phyloP scores from a whole-genome alignment of 164 flowering plant species.

The Vitis rotundifolia region DNA sequence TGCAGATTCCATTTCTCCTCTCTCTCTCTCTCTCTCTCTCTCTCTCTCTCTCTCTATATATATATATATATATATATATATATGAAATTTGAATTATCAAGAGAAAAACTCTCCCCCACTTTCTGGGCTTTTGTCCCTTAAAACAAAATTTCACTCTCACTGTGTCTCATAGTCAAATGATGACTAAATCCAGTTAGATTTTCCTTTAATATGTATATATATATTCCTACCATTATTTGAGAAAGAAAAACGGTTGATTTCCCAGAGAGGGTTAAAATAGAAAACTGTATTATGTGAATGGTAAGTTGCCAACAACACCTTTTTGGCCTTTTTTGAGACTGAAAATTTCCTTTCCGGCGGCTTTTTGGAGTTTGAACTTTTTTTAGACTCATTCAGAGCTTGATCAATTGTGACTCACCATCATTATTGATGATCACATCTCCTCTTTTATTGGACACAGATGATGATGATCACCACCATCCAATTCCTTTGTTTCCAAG shows the following conservation, averaged over 20 bases:
- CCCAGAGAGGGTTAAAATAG: too few relatives aligned
- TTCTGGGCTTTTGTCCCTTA: slow-evolving; percentile 28
- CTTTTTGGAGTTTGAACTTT: not conserved
- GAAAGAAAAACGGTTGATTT: too few relatives aligned
- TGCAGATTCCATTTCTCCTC: slow-evolving; percentile 6
- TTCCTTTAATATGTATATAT: not conserved
- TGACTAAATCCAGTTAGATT: slow-evolving; percentile 6
- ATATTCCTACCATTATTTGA: too few relatives aligned
- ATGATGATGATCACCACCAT: too few relatives aligned
- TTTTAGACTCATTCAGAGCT: too few relatives aligned
- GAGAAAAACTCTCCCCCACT: slow-evolving; percentile 14
- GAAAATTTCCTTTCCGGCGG: slow-evolving; percentile 3
- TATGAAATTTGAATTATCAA: too few relatives aligned
- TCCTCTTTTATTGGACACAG: too few relatives aligned
- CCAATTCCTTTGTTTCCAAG: too few relatives aligned
- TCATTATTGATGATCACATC: too few relatives aligned
- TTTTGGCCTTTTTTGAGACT: not conserved
- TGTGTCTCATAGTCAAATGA: not conserved
- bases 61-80: too few relatives aligned
- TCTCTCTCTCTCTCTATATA: too few relatives aligned
- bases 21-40: not conserved
- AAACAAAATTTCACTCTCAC: slow-evolving; percentile 5
- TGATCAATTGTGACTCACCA: too few relatives aligned
- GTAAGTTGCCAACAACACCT: slow-evolving; percentile 9
- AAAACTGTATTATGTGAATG: not conserved